phyloP scores from a whole-genome alignment of 1,284 basidiomycete species.

The Neolentinus lepideus region DNA sequence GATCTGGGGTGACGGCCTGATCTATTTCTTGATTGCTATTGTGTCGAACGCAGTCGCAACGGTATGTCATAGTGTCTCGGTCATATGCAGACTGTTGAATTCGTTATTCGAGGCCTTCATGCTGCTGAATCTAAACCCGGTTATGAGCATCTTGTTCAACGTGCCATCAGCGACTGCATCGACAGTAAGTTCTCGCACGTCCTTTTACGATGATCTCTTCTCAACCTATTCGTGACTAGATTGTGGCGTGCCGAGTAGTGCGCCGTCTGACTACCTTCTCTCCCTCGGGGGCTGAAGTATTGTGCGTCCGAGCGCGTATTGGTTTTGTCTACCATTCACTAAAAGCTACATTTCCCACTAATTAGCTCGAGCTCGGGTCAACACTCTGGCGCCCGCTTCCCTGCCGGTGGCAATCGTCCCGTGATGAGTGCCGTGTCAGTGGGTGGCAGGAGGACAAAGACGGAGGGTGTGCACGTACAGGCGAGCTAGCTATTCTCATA shows the following conservation, averaged over 20 bases:
- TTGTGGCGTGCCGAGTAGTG: background rate
- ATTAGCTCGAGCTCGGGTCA: background rate
- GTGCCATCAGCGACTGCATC: constrained; percentile 26
- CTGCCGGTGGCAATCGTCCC: background rate
- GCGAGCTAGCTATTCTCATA: background rate
- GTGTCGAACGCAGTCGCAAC: constrained; percentile 23
- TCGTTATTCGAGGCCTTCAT: constrained; percentile 23
- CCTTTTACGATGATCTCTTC: too few species aligned
- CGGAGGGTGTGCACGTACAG: background rate
- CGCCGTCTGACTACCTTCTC: background rate
- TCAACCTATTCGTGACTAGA: too few species aligned
- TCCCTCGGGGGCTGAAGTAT: background rate
- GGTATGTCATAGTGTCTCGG: constrained; percentile 4
- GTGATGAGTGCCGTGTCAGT: background rate
- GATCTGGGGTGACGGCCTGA: constrained; percentile 24
- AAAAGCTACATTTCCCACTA: background rate
- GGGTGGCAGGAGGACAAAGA: background rate
- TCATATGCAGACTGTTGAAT: background rate
- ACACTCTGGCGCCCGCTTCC: background rate
- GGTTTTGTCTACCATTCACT: background rate
- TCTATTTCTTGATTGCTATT: constrained; percentile 26
- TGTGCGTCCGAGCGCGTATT: background rate
- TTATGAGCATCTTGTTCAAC: constrained; percentile 27
- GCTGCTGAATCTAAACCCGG: constrained; percentile 22
- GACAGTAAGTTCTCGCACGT: constrained; percentile 24